Conservation (phyloP, 192 early-diverging fungal genomes). For the Backusella tuberculispora region DNA sequence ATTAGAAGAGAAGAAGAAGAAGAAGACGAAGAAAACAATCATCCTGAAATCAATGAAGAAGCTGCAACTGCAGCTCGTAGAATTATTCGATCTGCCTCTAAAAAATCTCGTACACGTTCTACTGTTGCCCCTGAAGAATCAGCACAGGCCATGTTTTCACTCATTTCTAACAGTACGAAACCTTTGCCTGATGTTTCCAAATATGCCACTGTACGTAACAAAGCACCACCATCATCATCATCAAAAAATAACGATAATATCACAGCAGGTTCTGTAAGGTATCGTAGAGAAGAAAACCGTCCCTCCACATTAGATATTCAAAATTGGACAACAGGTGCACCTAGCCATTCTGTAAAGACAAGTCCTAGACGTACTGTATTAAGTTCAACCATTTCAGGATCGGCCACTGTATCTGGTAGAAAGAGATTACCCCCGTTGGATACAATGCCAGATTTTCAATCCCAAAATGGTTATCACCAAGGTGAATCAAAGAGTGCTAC, state of each 20-base stretch:
- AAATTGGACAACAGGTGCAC: slow-evolving; percentile 12
- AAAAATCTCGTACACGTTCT: slow-evolving; percentile 27
- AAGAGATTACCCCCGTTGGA: not conserved
- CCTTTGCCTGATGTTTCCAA: not conserved
- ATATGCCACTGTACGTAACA: slow-evolving; percentile 23
- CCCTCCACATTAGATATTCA: slow-evolving; percentile 10
- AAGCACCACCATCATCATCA: not conserved
- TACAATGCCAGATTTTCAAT: not conserved
- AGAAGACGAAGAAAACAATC: not conserved
- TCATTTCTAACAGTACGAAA: not conserved
- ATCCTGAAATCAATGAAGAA: not conserved
- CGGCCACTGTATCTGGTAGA: slow-evolving; percentile 4
- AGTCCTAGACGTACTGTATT: slow-evolving; percentile 16
- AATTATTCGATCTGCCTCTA: slow-evolving; percentile 29
- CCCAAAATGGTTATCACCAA: not conserved
- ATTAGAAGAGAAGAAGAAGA: slow-evolving; percentile 8
- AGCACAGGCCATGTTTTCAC: slow-evolving; percentile 16
- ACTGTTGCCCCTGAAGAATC: slow-evolving; percentile 12
- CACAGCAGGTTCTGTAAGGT: slow-evolving; percentile 24
- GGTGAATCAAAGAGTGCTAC: slow-evolving; percentile 18
- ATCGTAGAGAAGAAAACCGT: not conserved
- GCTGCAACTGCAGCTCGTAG: slow-evolving; percentile 27
- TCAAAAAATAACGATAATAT: slow-evolving; percentile 16
- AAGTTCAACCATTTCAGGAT: slow-evolving; percentile 18
- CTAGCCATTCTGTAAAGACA: not conserved